Percentiles rank a stretch among this genome's conserved stretches.
phyloP scores from a whole-genome alignment of 2,329 filamentous ascomycete genomes.

The Samsoniella hepiali region DNA sequence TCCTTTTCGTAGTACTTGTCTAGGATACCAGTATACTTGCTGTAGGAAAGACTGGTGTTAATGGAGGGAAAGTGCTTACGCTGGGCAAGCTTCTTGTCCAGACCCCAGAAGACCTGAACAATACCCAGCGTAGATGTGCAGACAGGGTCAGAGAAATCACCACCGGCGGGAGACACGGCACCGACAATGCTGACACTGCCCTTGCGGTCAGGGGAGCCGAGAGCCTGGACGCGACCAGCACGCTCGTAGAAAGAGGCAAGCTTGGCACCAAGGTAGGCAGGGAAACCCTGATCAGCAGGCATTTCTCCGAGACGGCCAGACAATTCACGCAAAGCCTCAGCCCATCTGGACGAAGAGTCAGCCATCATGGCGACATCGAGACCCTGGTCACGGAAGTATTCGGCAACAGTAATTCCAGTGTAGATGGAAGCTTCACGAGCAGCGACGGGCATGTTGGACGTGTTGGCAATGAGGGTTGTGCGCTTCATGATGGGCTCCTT shows the following conservation, averaged over 20 bases:
- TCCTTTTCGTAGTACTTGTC: constrained; percentile 95
- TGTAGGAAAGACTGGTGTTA: constrained; percentile 92
- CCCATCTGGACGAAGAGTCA: constrained; percentile 96
- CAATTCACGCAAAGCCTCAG: constrained; percentile 96
- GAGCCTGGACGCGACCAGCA: constrained; percentile 78
- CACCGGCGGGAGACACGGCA: constrained; percentile 93
- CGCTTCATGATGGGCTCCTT: constrained; percentile 99
- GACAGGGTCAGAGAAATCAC: constrained; percentile 98
- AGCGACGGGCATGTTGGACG: constrained; percentile 99
- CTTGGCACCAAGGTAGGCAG: constrained; percentile 93
- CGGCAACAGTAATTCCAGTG: constrained; percentile 88
- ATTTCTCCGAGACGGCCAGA: constrained; percentile 98
- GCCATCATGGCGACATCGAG: constrained; percentile 99
- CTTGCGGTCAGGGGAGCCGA: constrained; percentile 83
- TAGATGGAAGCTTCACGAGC: constrained; percentile 98
- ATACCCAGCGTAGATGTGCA: constrained; percentile 92
- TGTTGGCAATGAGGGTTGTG: constrained; percentile 96
- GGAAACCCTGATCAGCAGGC: constrained; percentile 99
- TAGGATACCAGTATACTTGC: constrained; percentile 86
- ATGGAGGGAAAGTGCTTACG: constrained; percentile 99
- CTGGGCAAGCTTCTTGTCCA: constrained; percentile 99
- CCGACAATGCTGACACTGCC: constrained; percentile 97
- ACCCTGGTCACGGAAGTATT: constrained; percentile 96
- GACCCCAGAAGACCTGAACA: constrained; percentile 99
- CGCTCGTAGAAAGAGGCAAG: constrained; percentile 99